Base-by-base conservation (phyloP, 2,329 filamentous ascomycete species). In the Waltergamsia citrina region DNA sequence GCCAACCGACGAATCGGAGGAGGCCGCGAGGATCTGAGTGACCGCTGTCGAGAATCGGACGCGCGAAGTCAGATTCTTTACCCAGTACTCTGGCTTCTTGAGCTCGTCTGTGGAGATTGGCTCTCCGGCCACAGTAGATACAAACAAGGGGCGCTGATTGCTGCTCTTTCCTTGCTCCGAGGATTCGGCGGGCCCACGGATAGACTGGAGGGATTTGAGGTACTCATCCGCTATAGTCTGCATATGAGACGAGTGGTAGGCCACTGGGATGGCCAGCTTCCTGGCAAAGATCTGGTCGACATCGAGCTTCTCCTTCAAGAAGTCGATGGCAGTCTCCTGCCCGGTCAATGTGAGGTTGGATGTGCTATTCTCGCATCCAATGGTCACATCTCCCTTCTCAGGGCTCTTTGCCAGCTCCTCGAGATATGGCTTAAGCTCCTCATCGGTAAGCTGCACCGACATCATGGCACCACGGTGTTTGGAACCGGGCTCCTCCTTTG, bases 391-490 rank as follows among this genome's bases (percentile, higher is more conserved):
- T 65, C 44, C 32, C 57, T 69, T 1, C 52, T 48, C 1, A 65
- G 65, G 28, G 62, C 66, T 49, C 71, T 72, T 38, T 61, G 56
- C 41, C 66, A 67, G 9, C 51, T 31, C 17, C 20, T 17, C 17
- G 2, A 37, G 21, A 9, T 27, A 26, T 19, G 23, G 15, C 4
- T 20, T 15, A 14, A 17, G 12, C 16, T 38, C 38, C 12, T 14
- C 33, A 6, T 23, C 26, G 10, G 25, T 20, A 5, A 36, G 14
- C 3, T 67, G 71, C 3, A 74, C 67, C 1, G 72, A 72, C 47
- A 75, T 58, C 72, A 78, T 77, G 7, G 60, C 52, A 0, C 71
- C 71, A 3, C 35, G 32, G 3, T 42, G 21, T 9, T 0, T 39
- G 31, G n/a, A 41, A 38, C 11, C 33, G 26, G 19, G 52, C 56